These are phyloP conservation scores for Croton laevigatus DNA, from an alignment of 441 rosid species.

Conservation along the genomic window DNA sequence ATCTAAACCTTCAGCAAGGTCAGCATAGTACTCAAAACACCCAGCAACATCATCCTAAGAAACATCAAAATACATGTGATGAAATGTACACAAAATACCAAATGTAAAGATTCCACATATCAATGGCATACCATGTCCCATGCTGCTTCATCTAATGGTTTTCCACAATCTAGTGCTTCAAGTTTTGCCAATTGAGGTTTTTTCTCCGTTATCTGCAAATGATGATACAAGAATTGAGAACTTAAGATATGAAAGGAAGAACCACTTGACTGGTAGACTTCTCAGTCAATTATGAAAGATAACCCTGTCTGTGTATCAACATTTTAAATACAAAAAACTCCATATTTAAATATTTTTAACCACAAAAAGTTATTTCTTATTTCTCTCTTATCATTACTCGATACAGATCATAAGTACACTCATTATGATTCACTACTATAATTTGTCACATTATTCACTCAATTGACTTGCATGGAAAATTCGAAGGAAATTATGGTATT, in stretches of 20 bases:
- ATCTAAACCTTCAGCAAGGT: constrained; percentile 93
- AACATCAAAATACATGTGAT: constrained; percentile 24
- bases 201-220: constrained; percentile 66
- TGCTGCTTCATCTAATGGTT: constrained; percentile 88
- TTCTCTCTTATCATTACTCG: neutral
- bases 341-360: neutral
- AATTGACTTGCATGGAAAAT: neutral
- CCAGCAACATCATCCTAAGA: constrained; percentile 96
- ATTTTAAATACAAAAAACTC: too few relatives aligned
- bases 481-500: neutral
- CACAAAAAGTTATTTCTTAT: constrained; percentile 4
- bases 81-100: constrained; percentile 10
- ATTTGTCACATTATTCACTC: neutral
- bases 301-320: neutral
- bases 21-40: constrained; percentile 94
- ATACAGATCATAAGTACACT: neutral
- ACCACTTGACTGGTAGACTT: neutral
- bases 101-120: constrained; percentile 7
- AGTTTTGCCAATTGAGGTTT: constrained; percentile 75
- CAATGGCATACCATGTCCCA: constrained; percentile 77
- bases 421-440: neutral
- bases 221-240: constrained; percentile 10
- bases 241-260: neutral
- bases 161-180: constrained; percentile 87
- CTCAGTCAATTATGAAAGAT: neutral